Base-by-base conservation (phyloP, 1,284 basidiomycete species). In the Vanrija sp. region DNA sequence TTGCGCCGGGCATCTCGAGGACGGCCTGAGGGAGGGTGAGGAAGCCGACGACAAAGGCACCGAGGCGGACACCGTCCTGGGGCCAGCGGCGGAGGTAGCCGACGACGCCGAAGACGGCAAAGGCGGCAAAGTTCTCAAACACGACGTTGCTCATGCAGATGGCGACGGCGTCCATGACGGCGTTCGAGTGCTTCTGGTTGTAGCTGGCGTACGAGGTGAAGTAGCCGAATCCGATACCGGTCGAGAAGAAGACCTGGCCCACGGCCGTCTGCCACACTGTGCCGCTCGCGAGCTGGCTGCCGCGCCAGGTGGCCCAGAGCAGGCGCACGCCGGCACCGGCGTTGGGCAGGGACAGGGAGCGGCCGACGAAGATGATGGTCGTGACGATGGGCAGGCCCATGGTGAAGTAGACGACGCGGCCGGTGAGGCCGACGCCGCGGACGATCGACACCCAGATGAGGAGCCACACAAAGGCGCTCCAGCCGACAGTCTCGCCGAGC, bases 351-450 rank as follows among this genome's bases (percentile, higher is more conserved):
- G 57, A 55, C 16, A 61, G 53, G 5, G 59, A 41, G 14, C 59
- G 59, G 9, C 57, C 55, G 42, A 63, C 62, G 35, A 63, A 59
- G 53, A 63, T 61, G 44, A 63, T 63, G 5, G 62, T 63, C 12
- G 57, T 59, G 45, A 62, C 56, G n/a, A 63, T 63, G n/a, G 62
- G 62, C 12, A 63, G 53, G 15, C 62, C 62, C 62, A 63, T 63
- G 9, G 59, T 55, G 35, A 63, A 63, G 53, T 61, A 63, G 12
- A 63, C 62, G 23, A 65, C 61, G 35, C 63, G 50, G 18, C 59
- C 61, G 0, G 60, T 61, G 35, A 59, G 46, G 25, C 61, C 63
- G 14, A 62, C 63, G 7, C 61, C 59, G 10, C 57, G 50, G 38
- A 61, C 54, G 55, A 65, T 61, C 23, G 54, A 59, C 22, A 49